Evolutionary conservation across 2,329 filamentous ascomycete genomes (phyloP).

Genomic region (Amylocarpus encephaloides): DNA sequence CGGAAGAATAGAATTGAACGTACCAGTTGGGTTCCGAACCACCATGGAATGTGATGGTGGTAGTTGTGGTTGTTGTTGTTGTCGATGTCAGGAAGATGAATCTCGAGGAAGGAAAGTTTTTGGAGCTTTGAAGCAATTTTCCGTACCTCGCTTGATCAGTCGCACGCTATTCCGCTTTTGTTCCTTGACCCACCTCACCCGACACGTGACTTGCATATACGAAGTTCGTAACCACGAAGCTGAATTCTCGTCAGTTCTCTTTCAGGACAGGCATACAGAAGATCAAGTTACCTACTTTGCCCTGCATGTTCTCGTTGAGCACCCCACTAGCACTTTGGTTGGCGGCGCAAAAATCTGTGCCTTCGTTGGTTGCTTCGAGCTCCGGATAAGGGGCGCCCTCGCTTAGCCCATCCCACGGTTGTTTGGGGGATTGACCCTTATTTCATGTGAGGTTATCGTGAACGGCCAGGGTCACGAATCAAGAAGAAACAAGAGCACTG

Average conservation of each 20-base stretch:
- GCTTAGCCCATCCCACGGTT: no score
- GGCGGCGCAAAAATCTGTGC: no score
- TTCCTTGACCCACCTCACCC: no score
- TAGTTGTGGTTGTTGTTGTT: no score
- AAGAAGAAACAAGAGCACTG: no score
- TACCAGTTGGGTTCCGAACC: constrained; percentile 8
- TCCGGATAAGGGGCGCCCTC: no score
- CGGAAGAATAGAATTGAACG: constrained; percentile 6
- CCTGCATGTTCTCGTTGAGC: background rate
- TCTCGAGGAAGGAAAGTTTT: constrained; percentile 4
- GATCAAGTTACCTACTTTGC: background rate
- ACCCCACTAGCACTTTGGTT: background rate
- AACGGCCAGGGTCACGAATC: no score
- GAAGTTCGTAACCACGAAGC: background rate
- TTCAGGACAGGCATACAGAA: background rate
- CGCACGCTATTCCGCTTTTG: no score
- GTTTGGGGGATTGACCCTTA: no score
- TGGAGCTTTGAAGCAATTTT: background rate
- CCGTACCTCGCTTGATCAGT: background rate
- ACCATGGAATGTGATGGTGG: constrained; percentile 6
- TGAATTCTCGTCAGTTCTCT: background rate
- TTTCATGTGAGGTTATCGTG: no score
- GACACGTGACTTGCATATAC: no score
- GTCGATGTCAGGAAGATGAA: background rate
- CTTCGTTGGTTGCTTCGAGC: no score